Conservation (phyloP, 345 rosid species). For the Dovyalis caffra region DNA sequence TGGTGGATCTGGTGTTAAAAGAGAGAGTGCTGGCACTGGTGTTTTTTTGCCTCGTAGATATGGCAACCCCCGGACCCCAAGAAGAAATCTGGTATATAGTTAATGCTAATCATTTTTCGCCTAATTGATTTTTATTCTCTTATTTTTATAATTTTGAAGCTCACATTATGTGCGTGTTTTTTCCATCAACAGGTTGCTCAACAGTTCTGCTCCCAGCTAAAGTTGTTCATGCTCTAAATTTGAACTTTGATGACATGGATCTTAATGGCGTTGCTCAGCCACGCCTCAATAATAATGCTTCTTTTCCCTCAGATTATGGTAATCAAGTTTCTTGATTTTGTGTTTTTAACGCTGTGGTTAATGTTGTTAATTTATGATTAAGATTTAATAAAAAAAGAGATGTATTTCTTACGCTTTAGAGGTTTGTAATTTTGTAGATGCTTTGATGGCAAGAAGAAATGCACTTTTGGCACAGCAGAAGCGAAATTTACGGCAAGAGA, state of each 20-base stretch:
- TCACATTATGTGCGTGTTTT: not conserved
- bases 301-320: conserved; percentile 37
- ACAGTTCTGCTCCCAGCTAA: conserved; percentile 14
- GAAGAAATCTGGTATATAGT: conserved; percentile 15
- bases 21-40: conserved; percentile 27
- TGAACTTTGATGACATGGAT: conserved; percentile 11
- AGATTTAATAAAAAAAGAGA: fast-evolving
- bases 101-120: not conserved
- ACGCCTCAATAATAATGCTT: conserved; percentile 13
- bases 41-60: conserved; percentile 37
- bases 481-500: conserved; percentile 22
- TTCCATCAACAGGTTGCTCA: conserved; percentile 10
- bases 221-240: conserved; percentile 25
- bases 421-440: conserved; percentile 26
- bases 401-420: not conserved
- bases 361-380: not conserved
- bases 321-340: not conserved
- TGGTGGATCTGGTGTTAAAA: conserved; percentile 31
- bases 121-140: not conserved
- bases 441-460: conserved; percentile 42
- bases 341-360: not conserved
- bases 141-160: too few relatives aligned
- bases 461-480: conserved; percentile 27
- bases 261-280: conserved; percentile 18
- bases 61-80: conserved; percentile 13